phyloP scores from a whole-genome alignment of 495 filamentous ascomycete genomes.

The Hypoxylon trugodes region DNA sequence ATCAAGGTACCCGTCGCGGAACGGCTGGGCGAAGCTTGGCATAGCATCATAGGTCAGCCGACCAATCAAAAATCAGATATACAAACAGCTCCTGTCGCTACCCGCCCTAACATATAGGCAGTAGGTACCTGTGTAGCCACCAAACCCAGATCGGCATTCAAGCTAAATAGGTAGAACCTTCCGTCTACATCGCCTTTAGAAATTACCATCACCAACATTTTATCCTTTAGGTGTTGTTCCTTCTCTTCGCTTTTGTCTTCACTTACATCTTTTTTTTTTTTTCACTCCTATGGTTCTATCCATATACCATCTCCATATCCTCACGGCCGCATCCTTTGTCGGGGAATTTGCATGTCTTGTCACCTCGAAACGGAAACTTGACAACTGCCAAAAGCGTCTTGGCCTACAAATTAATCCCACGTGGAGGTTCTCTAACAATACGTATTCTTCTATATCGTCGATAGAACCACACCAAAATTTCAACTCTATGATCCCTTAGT shows the following conservation, averaged over 20 bases:
- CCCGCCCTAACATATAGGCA: constrained; percentile 18
- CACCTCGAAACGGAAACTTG: not conserved
- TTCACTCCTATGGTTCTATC: not conserved
- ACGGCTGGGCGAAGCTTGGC: constrained; percentile 34
- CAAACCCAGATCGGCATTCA: not conserved
- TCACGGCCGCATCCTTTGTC: constrained; percentile 1
- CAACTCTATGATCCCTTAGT: constrained; percentile 32
- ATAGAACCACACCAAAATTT: not conserved
- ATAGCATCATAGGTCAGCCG: constrained; percentile 16
- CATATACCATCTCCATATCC: not conserved
- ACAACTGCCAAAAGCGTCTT: constrained; percentile 34
- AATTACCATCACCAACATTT: not conserved
- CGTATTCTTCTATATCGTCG: constrained; percentile 1
- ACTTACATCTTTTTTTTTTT: not conserved
- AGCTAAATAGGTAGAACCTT: constrained; percentile 28
- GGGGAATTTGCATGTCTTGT: not conserved
- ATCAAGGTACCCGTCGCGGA: constrained; percentile 34
- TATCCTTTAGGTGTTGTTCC: not conserved
- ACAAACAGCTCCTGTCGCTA: constrained; percentile 15
- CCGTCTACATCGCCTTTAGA: constrained; percentile 2
- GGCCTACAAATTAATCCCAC: not conserved
- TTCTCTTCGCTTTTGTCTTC: not conserved
- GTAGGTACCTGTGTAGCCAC: constrained; percentile 22
- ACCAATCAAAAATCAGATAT: constrained; percentile 19
- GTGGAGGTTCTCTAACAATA: not conserved